Base-by-base conservation (phyloP, 83 land plant species). In the Thuja plicata region DNA sequence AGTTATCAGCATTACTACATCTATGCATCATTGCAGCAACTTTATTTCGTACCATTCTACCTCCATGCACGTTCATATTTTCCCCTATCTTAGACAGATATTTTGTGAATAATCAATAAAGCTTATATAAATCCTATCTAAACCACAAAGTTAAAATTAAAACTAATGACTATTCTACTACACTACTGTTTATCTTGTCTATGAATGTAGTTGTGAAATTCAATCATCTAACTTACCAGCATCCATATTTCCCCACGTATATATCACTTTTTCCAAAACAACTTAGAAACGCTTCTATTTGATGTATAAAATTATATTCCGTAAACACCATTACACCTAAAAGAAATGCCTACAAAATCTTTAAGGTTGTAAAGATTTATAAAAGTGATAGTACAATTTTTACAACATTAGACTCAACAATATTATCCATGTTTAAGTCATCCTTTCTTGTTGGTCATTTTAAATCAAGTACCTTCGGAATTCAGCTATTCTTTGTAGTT, bases 401-500 rank as follows among this genome's bases (percentile, higher is more conserved):
- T 83, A 83, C 7, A 83, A 46, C 55, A 82, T 82, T 45, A 83
- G 55, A 83, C 32, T n/a, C 55, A 46, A 45, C 55, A 13, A 80
- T 41, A 40, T 38, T 80, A 41, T 41, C 1, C 0, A 82, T 43
- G 27, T 45, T 10, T 0, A 48, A 83, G 7, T 19, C 17, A 3
- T 83, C 85, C 85, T 3, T n/a, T 30, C n/a, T 83, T 21, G n/a
- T 46, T n/a, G 13, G 17, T 11, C 30, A 83, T 27, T 46, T 19
- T n/a, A 46, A 45, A 35, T 41, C 34, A 41, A 81, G 9, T 91
- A 94, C 99, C 95, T 97, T 89, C 99, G 93, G 12, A 70, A 90
- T 34, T 98, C 97, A 55, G 98, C 92, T 90, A 95, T 85, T 43
- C 87, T 88, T 89, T 90, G 89, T 38, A 98, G 95, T 83, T 98